phyloP scores from a whole-genome alignment of 768 basidiomycete species.

The Pulveroboletus sp. region DNA sequence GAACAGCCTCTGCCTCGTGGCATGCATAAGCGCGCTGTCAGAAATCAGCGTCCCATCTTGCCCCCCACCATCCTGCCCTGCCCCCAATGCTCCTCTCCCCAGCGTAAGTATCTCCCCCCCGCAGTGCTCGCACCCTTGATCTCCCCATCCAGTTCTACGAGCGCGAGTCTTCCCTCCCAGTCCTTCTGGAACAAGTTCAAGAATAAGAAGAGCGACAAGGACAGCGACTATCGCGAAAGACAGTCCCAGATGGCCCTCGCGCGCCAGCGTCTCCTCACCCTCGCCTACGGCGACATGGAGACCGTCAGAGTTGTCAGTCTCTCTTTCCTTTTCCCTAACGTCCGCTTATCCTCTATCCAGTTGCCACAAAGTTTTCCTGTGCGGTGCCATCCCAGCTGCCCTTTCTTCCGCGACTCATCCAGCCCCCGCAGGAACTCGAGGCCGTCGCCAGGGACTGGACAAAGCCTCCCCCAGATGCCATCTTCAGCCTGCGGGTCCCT shows the following conservation, averaged over 20 bases:
- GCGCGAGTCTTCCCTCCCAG: slow-evolving; percentile 51
- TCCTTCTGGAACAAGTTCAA: slow-evolving; percentile 66
- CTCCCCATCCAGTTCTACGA: slow-evolving; percentile 54
- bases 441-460: slow-evolving; percentile 80
- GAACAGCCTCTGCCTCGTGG: slow-evolving; percentile 1
- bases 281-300: slow-evolving; percentile 83
- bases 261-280: slow-evolving; percentile 72
- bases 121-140: slow-evolving; percentile 17
- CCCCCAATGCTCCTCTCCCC: slow-evolving; percentile 73
- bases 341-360: slow-evolving; percentile 33
- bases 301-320: slow-evolving; percentile 62
- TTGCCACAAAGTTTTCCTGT: slow-evolving; percentile 67
- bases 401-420: slow-evolving; percentile 1
- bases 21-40: slow-evolving; percentile 30
- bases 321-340: slow-evolving; percentile 1
- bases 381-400: slow-evolving; percentile 21
- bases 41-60: slow-evolving; percentile 23
- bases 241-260: slow-evolving; percentile 64
- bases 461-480: slow-evolving; percentile 76
- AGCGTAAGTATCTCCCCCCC: slow-evolving; percentile 47
- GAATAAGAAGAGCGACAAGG: slow-evolving; percentile 57
- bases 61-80: slow-evolving; percentile 25
- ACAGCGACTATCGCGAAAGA: slow-evolving; percentile 52
- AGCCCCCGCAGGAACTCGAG: slow-evolving; percentile 63
- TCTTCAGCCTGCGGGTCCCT: slow-evolving; percentile 74